Percentiles rank a stretch among this genome's conserved stretches.
Evolutionary conservation across 2,329 filamentous ascomycete species (phyloP).

Genomic region (Phyllosticta capitalensis): DNA sequence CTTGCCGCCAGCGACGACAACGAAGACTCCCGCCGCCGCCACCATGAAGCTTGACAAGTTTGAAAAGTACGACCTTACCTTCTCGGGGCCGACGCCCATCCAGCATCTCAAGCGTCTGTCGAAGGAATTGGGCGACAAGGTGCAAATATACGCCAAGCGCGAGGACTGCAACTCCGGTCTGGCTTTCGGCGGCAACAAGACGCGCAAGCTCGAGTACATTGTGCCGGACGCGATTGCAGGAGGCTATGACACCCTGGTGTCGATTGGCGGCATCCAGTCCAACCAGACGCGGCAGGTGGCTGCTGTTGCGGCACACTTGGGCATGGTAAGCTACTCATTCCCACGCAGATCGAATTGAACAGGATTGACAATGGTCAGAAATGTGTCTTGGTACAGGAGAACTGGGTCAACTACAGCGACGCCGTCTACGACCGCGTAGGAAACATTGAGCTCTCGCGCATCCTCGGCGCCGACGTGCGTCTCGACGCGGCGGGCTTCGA

Average conservation of each 20-base stretch:
- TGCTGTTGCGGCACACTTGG: slow-evolving; percentile 49
- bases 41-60: slow-evolving; percentile 11
- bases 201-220: slow-evolving; percentile 60
- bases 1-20: too few species aligned
- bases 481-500: slow-evolving; percentile 52
- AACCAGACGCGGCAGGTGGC: slow-evolving; percentile 63
- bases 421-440: slow-evolving; percentile 54
- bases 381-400: slow-evolving; percentile 52
- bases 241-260: slow-evolving; percentile 53
- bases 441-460: slow-evolving; percentile 60
- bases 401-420: slow-evolving; percentile 57
- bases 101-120: slow-evolving; percentile 58
- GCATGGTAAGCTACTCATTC: too few species aligned
- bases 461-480: slow-evolving; percentile 57
- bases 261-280: slow-evolving; percentile 58
- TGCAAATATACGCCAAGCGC: slow-evolving; percentile 60
- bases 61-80: slow-evolving; percentile 37
- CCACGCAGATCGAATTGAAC: too few species aligned
- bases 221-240: slow-evolving; percentile 51
- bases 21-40: neutral
- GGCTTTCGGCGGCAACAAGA: slow-evolving; percentile 61
- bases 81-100: slow-evolving; percentile 60
- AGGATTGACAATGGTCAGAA: too few species aligned
- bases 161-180: slow-evolving; percentile 62
- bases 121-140: slow-evolving; percentile 47